Base-by-base conservation (phyloP, 345 rosid species). In the Camelina hispida region DNA sequence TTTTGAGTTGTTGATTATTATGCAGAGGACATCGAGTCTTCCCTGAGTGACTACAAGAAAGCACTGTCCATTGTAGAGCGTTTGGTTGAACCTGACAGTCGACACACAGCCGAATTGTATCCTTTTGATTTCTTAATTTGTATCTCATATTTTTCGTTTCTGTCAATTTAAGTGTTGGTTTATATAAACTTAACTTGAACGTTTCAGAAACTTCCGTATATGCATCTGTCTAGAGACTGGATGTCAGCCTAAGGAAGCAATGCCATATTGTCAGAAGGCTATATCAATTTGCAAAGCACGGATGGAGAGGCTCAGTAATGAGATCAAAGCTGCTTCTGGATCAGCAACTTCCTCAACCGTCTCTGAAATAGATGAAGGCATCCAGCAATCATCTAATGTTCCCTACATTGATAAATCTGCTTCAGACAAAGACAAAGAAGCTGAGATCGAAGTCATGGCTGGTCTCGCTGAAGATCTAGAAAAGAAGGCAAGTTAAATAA, bases 1-100 rank as follows among this genome's bases (percentile, higher is more conserved):
- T 40, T 59, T 17, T 42, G 68, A 6, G 52, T 37, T 68, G 32
- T 79, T 59, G 28, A 5, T 72, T 72, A 34, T 18, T 47, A 30
- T 69, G 68, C 80, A 92, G 99, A 95, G 97, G 99, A 95, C 78
- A 83, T 89, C 17, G 97, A 95, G 84, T 86, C 99, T 78, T 92
- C 97, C 46, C 87, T 90, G 53, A 82, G 85, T 66, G 98, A 92
- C 84, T 92, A 90, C 82, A 82, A 85, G 82, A 83, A 85, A 53
- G 97, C 97, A 1, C 79, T 95, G 14, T 83, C 85, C 68, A 85
- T 89, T 63, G 72, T 95, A 37, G 94, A 85, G 76, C 83, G 81
- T 62, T 77, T 92, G 62, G 99, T 95, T 84, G 97, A 90, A 70
- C 88, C 96, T 1, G 99, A 95, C 71, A 85, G 88, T 86, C 85